A percentile compares a stretch with the other conserved stretches of the same genome.
Evolutionary conservation across 805 yeast genomes (phyloP).

Genomic region (Candida ponderosae): DNA sequence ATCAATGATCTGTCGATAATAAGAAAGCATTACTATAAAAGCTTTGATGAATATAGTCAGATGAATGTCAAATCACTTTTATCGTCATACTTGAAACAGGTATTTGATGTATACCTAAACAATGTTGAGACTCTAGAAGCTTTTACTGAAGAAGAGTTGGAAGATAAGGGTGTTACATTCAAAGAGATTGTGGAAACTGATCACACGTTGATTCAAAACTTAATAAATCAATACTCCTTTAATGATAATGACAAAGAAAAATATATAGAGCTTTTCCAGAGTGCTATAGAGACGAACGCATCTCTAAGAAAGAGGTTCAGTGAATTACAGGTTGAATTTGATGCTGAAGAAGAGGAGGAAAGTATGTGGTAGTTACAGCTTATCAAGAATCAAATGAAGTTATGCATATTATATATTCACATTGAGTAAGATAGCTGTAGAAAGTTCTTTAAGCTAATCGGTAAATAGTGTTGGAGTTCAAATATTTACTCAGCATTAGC

Average conservation of each 20-base stretch:
- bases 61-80: conserved; percentile 5
- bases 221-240: neutral
- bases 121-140: neutral
- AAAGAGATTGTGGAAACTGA: neutral
- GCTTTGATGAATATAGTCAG: conserved; percentile 8
- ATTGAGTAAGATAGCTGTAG: conserved; percentile 6
- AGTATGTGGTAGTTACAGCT: conserved; percentile 16
- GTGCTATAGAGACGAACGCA: conserved; percentile 1
- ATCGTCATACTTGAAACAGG: conserved; percentile 4
- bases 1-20: conserved; percentile 2
- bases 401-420: conserved; percentile 1
- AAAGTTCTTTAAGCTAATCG: conserved; percentile 34
- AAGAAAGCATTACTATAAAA: conserved; percentile 1
- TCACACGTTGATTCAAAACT: neutral
- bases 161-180: neutral
- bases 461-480: conserved; percentile 45
- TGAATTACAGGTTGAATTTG: conserved; percentile 19
- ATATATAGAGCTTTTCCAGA: neutral
- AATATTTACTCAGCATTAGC: conserved; percentile 70
- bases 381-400: conserved; percentile 1
- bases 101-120: conserved; percentile 4
- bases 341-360: conserved; percentile 23
- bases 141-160: neutral
- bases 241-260: neutral
- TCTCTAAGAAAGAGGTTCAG: conserved; percentile 7